phyloP scores from a whole-genome alignment of 805 yeast genomes.

The Candida sonorensis region DNA sequence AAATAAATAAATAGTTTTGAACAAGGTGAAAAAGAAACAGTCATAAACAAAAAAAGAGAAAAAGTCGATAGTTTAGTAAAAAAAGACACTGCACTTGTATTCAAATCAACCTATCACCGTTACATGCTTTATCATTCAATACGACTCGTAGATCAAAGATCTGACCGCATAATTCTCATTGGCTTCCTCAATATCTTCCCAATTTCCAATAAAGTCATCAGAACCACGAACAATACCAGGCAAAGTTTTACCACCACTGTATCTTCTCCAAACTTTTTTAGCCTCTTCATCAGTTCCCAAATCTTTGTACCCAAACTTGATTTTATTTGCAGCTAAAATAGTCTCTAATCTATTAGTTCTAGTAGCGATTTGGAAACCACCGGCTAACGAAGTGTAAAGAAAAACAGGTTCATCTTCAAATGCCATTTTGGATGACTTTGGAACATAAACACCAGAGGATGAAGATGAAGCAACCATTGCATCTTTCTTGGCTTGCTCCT shows the following conservation, averaged over 20 bases:
- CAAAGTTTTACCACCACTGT: constrained; percentile 60
- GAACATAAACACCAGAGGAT: constrained; percentile 24
- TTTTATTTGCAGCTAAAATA: constrained; percentile 66
- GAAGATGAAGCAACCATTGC: neutral
- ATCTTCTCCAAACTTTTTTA: constrained; percentile 74
- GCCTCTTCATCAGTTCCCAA: constrained; percentile 86
- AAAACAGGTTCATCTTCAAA: constrained; percentile 57
- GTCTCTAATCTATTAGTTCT: constrained; percentile 72
- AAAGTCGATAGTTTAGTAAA: neutral
- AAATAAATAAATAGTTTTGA: too few species aligned
- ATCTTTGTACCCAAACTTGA: constrained; percentile 65
- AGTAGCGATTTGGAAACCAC: constrained; percentile 73
- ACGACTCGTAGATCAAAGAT: constrained; percentile 58
- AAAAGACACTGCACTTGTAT: neutral
- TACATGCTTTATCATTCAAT: constrained; percentile 22
- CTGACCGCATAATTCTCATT: constrained; percentile 70
- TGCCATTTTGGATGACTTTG: constrained; percentile 26
- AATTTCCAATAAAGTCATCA: constrained; percentile 78
- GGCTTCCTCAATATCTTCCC: constrained; percentile 80
- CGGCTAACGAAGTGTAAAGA: constrained; percentile 79
- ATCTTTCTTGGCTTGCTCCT: constrained; percentile 11
- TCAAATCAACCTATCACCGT: neutral
- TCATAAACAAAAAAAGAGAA: too few species aligned
- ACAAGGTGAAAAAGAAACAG: too few species aligned
- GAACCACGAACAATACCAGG: constrained; percentile 85